Base-by-base conservation (phyloP, 2,329 filamentous ascomycete species). In the Phoma herbarum region DNA sequence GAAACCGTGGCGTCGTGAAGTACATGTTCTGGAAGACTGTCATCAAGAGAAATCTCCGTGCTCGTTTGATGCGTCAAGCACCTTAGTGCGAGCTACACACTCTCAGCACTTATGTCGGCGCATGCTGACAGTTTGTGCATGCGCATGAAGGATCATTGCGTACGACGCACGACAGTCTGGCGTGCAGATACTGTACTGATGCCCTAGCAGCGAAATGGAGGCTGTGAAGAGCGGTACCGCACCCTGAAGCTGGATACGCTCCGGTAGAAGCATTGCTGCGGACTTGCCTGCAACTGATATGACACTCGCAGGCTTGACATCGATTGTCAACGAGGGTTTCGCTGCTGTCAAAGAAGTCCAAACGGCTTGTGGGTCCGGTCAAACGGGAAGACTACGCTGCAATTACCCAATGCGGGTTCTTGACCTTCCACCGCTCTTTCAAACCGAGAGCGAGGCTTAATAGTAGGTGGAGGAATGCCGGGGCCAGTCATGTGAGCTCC, bases 391-490 rank as follows among this genome's bases (percentile, higher is more conserved):
- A 47, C 44, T 42, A 47, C 50, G 39, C 39, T 48, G 22, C 8
- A 31, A 31, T 23, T 39, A 39, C 50, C 37, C 31, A 45, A 45
- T 33, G 25, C 14, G 50, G 45, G 6, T 37, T 16, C 10, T 44
- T 28, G 26, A 47, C 55, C 57, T 63, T 57, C 66, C 64, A 69
- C 67, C 67, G 67, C 67, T 69, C 59, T 68, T 69, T 59, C 49
- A 28, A 23, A 18, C 28, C 26, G 41, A 50, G 44, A 41, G 39
- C 52, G 46, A 52, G 57, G 37, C 29, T 31, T 46, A 33, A 43
- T n/a, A 37, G 52, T 41, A 47, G 22, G 52, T 62, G 60, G 53
- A 49, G 54, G 48, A 51, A 52, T 29, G 29, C 42, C 51, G 51
- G 52, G 43, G 44, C 22, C 42, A 25, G 61, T 70, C 70, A 73